Conservation (phyloP, 169 alveolate species). For the Plasmodium knowlesi region DNA sequence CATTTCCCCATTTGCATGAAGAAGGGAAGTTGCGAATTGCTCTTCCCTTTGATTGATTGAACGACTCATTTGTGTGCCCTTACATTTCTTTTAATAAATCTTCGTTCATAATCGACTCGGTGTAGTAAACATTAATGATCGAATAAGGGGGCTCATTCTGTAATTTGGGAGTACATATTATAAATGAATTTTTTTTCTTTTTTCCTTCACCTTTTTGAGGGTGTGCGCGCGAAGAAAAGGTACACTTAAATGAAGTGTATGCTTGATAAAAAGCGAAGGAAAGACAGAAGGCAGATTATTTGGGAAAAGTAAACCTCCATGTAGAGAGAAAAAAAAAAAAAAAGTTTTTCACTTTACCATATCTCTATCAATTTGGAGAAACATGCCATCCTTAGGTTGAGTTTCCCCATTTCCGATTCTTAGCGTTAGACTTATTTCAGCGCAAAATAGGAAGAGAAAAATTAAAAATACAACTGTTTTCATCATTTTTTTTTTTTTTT, state of each 20-base stretch:
- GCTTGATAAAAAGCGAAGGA: neutral
- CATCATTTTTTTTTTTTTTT: conserved; percentile 52
- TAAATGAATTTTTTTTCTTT: neutral
- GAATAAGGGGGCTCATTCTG: conserved; percentile 72
- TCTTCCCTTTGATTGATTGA: neutral
- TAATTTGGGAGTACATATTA: neutral
- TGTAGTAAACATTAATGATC: conserved; percentile 38
- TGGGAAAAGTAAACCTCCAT: neutral
- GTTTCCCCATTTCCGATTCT: neutral
- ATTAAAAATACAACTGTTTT: conserved; percentile 11
- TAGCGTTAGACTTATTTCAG: conserved; percentile 5
- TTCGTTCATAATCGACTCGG: conserved; percentile 39
- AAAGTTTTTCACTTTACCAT: conserved; percentile 35
- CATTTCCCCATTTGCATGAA: neutral
- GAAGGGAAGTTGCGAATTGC: neutral
- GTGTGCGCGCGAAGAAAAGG: neutral
- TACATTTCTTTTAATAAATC: conserved; percentile 66
- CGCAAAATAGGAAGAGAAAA: conserved; percentile 13
- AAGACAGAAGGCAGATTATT: neutral
- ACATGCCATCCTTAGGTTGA: conserved; percentile 1
- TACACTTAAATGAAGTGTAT: neutral
- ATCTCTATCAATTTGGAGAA: conserved; percentile 63
- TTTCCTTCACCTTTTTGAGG: neutral
- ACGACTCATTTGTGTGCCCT: neutral
- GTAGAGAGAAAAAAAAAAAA: neutral